These are phyloP conservation scores for Gyrodon lividus DNA, from an alignment of 768 basidiomycete genomes.

Conservation along the genomic window DNA sequence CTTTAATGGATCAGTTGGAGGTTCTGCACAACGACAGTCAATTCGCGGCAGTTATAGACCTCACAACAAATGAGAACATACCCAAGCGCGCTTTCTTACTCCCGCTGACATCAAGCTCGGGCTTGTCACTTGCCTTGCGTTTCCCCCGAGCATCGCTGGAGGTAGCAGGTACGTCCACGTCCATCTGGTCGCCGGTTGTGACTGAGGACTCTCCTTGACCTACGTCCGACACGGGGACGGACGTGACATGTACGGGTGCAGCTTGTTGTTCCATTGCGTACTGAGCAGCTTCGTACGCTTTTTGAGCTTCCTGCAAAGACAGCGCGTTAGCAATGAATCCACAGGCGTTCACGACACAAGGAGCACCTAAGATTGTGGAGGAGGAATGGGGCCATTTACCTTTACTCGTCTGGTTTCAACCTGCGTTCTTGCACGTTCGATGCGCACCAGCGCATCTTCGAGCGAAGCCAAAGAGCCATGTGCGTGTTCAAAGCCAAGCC, in stretches of 20 bases:
- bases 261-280: slow-evolving; percentile 42
- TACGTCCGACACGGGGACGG: slow-evolving; percentile 12
- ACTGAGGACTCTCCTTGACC: neutral
- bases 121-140: slow-evolving; percentile 59
- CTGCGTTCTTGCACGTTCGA: slow-evolving; percentile 63
- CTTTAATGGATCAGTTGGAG: slow-evolving; percentile 51
- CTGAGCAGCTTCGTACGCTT: slow-evolving; percentile 52
- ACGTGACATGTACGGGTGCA: slow-evolving; percentile 31
- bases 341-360: neutral
- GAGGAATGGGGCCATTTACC: slow-evolving; percentile 37
- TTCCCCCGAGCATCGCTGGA: slow-evolving; percentile 50
- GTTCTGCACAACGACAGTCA: slow-evolving; percentile 33
- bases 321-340: neutral
- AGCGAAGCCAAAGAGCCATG: slow-evolving; percentile 72
- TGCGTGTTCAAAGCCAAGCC: slow-evolving; percentile 83
- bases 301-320: slow-evolving; percentile 57
- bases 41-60: neutral
- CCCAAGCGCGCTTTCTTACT: slow-evolving; percentile 65
- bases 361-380: neutral
- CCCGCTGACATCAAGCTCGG: slow-evolving; percentile 39
- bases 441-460: slow-evolving; percentile 58
- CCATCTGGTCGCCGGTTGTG: slow-evolving; percentile 35
- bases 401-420: slow-evolving; percentile 63
- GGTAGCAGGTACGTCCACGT: slow-evolving; percentile 34
- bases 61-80: slow-evolving; percentile 30